Evolutionary conservation across 495 filamentous ascomycete species (phyloP), one percentile per base, ranked within the genome.

Genomic region (Monascus purpureus): DNA sequence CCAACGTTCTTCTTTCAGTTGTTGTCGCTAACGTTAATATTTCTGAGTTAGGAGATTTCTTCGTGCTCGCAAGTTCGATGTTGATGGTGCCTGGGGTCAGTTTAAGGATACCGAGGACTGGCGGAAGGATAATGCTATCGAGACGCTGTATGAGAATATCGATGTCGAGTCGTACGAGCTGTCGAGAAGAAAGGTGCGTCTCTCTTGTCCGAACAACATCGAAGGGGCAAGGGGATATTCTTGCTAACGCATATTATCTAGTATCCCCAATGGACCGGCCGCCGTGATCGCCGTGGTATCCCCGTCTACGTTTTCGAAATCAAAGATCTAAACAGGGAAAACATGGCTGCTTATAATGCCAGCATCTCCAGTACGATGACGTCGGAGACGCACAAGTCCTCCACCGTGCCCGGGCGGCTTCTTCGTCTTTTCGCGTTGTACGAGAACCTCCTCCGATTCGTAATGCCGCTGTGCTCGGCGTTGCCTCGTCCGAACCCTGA

Each of bases 181-280:
- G 36, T 73, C 78, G 7, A 64, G 84, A 29, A 61, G 74, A 39
- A 67, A 92, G 67, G 82, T 88, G 58, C 34, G 68, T 60, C 13
- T 29, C 13, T 17, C 5, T 23, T 31, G 6, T 32, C 16, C 17
- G 13, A n/a, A n/a, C n/a, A n/a, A n/a, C n/a, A n/a, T n/a, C n/a
- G n/a, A n/a, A n/a, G n/a, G n/a, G n/a, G n/a, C n/a, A n/a, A n/a
- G n/a, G n/a, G 11, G 29, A 30, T 8, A n/a, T n/a, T 27, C 13
- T n/a, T 8, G 15, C 29, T 39, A 29, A 42, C 29, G n/a, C n/a
- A n/a, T n/a, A n/a, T n/a, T n/a, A n/a, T n/a, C n/a, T n/a, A 90
- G 79, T 93, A 94, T 50, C 85, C 86, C 11, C 84, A 90, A 72
- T 94, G 84, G 77, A 88, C 83, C 17, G 86, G 86, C 12, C 74